Base-by-base conservation (phyloP, 306 rosid genomes). In the Quercus agrifolia region DNA sequence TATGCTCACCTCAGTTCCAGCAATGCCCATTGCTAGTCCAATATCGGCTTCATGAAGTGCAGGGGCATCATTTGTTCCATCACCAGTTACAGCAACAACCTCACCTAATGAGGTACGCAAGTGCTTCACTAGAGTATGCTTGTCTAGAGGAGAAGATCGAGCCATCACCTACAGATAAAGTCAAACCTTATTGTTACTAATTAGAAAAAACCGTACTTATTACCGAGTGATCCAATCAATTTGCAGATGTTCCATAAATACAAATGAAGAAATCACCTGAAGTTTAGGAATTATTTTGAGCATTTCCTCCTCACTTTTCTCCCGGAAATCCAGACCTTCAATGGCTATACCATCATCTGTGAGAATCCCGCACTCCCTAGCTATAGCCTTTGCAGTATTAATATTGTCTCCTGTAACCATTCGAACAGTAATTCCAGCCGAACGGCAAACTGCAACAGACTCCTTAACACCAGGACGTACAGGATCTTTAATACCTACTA, bases 61-160 rank as follows among this genome's bases (percentile, higher is more conserved):
- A 5, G 98, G 98, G 27, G 97, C 97, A 88, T 94, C 98, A 72
- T 94, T 94, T 82, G 97, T 94, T 80, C 98, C 98, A 77, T 94
- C 98, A n/a, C 98, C 98, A 66, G 97, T 94, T 56, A 94, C 97
- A 64, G 98, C 98, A 77, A 94, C 98, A 33, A 94, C 98, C 86
- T 94, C 97, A 66, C 86, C 87, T 67, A 94, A 92, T 10, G 94
- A 88, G 74, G 97, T 94, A 51, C 97, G 89, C 83, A 91, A 75
- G 74, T 94, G 99, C 81, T 85, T 91, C 83, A 95, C 99, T 84
- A 95, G 84, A 28, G 91, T 89, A 74, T 93, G 97, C 82, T 95
- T 95, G 88, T 95, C 99, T 52, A 95, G 86, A 80, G 99, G 99
- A 10, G 97, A 95, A 58, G 99, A 95, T 58, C 98, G 92, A 79